Evolutionary conservation across 2,329 filamentous ascomycete genomes (phyloP), one percentile per base, ranked within the genome.

Genomic region (Epichloe elymi): DNA sequence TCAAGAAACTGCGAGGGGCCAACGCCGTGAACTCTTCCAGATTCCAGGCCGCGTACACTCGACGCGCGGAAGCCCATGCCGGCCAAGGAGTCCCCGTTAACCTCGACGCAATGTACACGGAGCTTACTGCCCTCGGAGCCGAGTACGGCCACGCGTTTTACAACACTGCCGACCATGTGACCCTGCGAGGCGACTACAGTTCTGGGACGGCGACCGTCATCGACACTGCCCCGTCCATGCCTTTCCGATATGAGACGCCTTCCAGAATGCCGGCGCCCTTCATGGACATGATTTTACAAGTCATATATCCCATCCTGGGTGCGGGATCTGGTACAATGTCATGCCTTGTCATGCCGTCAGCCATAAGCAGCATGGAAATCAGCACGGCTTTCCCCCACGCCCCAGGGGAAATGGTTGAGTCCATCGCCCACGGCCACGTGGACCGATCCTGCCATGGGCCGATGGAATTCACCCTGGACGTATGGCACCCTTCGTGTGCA

Each of bases 211-310:
- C 19, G 11, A 30, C 37, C 4, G 38, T 74, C 3, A 67, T 67
- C 3, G 67, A 77, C 41, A 77, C 74, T 0, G 60, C 61, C 1
- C 55, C 61, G 2, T 55, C 60, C 2, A 76, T 78, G 75, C 74
- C 73, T 1, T 63, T 66, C 52, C 56, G 60, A 2, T 64, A 69
- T 45, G 72, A 79, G 55, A 64, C 67, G 2, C 53, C 63, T 0
- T 69, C 70, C 20, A 65, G 70, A 45, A 58, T 75, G 4, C 73
- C 75, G 36, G 68, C 74, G 0, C 63, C 70, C 0, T 67, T 74
- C 48, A 57, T 76, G 2, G 75, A 79, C 53, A 58, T 67, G 10
- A 62, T 73, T 49, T 61, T 73, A 11, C 72, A 74, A 51, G 59
- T 68, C 4, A 60, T 63, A 0, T 67, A 70, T 26, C 58, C 69